These are phyloP conservation scores for Apiotrichum gracile DNA, from an alignment of 1,284 basidiomycete genomes.

Conservation along the genomic window DNA sequence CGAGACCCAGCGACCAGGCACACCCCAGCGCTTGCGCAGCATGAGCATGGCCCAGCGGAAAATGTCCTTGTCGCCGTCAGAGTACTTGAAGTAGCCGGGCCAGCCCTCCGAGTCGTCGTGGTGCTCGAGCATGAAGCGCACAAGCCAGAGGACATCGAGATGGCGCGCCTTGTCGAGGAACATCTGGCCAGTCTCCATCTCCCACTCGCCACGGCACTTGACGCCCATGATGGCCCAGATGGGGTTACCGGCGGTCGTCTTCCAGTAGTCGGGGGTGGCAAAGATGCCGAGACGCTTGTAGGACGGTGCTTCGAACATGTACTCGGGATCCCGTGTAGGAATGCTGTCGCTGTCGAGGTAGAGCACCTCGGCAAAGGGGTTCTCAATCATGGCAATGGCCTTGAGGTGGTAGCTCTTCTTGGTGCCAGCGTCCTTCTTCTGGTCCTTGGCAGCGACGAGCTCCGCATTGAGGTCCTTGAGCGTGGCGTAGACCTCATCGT, in stretches of 20 bases:
- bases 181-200: slow-evolving; percentile 51
- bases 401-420: slow-evolving; percentile 51
- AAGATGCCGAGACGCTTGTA: slow-evolving; percentile 45
- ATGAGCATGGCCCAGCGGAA: slow-evolving; percentile 51
- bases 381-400: slow-evolving; percentile 48
- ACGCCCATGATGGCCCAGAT: slow-evolving; percentile 51
- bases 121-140: slow-evolving; percentile 48
- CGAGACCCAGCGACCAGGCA: slow-evolving; percentile 50
- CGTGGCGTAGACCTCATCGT: slow-evolving; percentile 37
- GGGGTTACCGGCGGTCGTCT: slow-evolving; percentile 46
- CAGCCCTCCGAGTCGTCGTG: slow-evolving; percentile 21
- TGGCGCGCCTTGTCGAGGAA: slow-evolving; percentile 50
- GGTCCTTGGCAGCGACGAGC: slow-evolving; percentile 41
- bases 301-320: slow-evolving; percentile 48
- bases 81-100: slow-evolving; percentile 48
- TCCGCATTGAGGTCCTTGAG: slow-evolving; percentile 42
- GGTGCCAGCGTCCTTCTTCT: slow-evolving; percentile 37
- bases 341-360: slow-evolving; percentile 51
- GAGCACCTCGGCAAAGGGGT: slow-evolving; percentile 49
- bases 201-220: slow-evolving; percentile 52
- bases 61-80: slow-evolving; percentile 53
- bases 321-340: slow-evolving; percentile 45
- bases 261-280: slow-evolving; percentile 46
- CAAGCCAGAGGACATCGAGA: slow-evolving; percentile 48
- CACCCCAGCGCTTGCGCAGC: slow-evolving; percentile 52